A percentile compares a stretch with the other conserved stretches of the same genome.
These are phyloP conservation scores for Penicillium sp. DNA, from an alignment of 2,329 filamentous ascomycete species.

Conservation along the genomic window DNA sequence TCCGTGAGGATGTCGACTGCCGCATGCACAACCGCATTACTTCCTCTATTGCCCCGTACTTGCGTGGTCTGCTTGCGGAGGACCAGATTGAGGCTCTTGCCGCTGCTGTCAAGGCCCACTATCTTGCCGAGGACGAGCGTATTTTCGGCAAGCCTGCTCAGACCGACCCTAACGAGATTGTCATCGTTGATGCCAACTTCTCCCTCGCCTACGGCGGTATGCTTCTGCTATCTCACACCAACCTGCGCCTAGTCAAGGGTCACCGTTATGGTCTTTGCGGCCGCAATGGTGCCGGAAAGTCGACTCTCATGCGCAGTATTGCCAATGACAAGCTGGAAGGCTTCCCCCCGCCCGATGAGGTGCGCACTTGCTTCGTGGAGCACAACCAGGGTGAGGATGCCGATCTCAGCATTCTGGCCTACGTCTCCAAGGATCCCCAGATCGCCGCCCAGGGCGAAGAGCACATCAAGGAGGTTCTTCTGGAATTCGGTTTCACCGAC, in stretches of 20 bases:
- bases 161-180: constrained; percentile 85
- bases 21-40: constrained; percentile 71
- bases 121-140: constrained; percentile 76
- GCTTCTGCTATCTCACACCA: constrained; percentile 93
- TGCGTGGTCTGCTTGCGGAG: constrained; percentile 64
- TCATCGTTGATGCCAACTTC: constrained; percentile 97
- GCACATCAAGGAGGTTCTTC: constrained; percentile 76
- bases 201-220: constrained; percentile 97
- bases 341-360: constrained; percentile 85
- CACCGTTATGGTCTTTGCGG: constrained; percentile 96
- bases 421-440: constrained; percentile 81
- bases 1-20: constrained; percentile 81
- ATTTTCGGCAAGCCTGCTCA: constrained; percentile 79
- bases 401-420: constrained; percentile 91
- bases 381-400: constrained; percentile 99
- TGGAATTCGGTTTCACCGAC: constrained; percentile 88
- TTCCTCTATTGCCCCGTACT: constrained; percentile 66
- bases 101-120: constrained; percentile 70
- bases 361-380: constrained; percentile 96
- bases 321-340: constrained; percentile 93
- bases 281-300: constrained; percentile 95
- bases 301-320: constrained; percentile 97
- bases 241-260: constrained; percentile 87
- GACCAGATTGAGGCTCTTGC: constrained; percentile 62
- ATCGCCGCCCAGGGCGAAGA: constrained; percentile 73